These are phyloP conservation scores for Leccinum arenicola DNA, from an alignment of 768 basidiomycete genomes.

Conservation along the genomic window DNA sequence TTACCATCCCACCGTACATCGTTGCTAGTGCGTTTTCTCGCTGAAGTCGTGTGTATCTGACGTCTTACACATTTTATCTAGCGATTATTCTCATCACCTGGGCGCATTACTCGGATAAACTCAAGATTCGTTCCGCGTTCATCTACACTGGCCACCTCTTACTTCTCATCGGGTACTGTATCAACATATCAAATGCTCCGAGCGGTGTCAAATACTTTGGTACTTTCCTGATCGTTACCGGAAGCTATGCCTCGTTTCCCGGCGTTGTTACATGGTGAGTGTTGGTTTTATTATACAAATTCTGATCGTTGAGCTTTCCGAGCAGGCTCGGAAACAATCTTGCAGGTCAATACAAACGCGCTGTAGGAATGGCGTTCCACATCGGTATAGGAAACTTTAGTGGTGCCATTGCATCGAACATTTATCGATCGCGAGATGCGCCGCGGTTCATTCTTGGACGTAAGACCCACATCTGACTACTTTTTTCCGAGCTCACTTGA, in stretches of 20 bases:
- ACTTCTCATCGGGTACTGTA: slow-evolving; percentile 56
- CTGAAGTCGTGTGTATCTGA: background rate
- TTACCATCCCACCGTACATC: slow-evolving; percentile 68
- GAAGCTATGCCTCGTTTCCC: slow-evolving; percentile 55
- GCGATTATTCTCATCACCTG: slow-evolving; percentile 50
- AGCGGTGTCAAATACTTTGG: slow-evolving; percentile 68
- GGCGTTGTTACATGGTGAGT: slow-evolving; percentile 58
- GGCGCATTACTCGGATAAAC: slow-evolving; percentile 57
- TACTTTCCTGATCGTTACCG: slow-evolving; percentile 64
- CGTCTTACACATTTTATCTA: slow-evolving; percentile 20
- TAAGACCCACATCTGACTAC: background rate
- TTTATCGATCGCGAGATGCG: slow-evolving; percentile 56
- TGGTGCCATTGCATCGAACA: slow-evolving; percentile 61
- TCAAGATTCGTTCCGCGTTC: slow-evolving; percentile 56
- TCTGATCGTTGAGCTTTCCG: background rate
- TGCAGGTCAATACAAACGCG: slow-evolving; percentile 69
- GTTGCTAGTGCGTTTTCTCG: slow-evolving; percentile 48
- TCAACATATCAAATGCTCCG: slow-evolving; percentile 56
- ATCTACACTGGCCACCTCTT: slow-evolving; percentile 50
- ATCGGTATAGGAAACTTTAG: slow-evolving; percentile 54
- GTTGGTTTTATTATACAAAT: slow-evolving; percentile 13
- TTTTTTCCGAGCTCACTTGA: background rate
- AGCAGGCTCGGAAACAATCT: slow-evolving; percentile 54
- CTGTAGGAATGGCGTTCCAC: slow-evolving; percentile 62
- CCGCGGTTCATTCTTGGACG: background rate